Evolutionary conservation across 208 protist genomes (phyloP).

Genomic region (Acanthamoeba lugdunensis): DNA sequence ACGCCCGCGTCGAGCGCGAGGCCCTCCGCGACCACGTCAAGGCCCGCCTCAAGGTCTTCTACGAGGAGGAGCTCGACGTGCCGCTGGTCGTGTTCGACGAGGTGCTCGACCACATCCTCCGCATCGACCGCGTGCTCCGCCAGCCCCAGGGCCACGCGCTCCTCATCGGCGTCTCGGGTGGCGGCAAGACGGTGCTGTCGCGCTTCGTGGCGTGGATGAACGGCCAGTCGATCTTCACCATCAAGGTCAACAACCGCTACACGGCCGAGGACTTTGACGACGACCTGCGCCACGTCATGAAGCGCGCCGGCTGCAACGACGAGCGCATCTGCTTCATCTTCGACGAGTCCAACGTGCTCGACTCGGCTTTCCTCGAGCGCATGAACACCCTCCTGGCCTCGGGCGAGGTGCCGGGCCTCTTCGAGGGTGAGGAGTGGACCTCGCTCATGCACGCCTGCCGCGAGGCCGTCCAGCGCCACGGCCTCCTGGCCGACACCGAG

Average conservation of each 20-base stretch:
- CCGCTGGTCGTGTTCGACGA: constrained; percentile 97
- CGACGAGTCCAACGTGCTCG: constrained; percentile 98
- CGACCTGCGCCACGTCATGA: constrained; percentile 96
- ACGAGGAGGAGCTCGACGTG: constrained; percentile 97
- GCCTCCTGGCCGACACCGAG: constrained; percentile 75
- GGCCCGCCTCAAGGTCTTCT: constrained; percentile 92
- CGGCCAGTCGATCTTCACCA: constrained; percentile 94
- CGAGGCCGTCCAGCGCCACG: constrained; percentile 84
- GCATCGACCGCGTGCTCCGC: constrained; percentile 97
- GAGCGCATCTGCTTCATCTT: constrained; percentile 99
- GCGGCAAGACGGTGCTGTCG: constrained; percentile 97
- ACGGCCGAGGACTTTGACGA: constrained; percentile 96
- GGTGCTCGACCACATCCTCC: constrained; percentile 97
- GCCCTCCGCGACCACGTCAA: constrained; percentile 92
- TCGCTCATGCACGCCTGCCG: constrained; percentile 92
- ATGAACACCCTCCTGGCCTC: constrained; percentile 99
- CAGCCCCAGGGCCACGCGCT: constrained; percentile 97
- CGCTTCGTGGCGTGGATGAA: constrained; percentile 98
- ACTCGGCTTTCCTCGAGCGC: constrained; percentile 98
- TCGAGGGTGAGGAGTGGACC: constrained; percentile 97
- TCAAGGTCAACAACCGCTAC: constrained; percentile 97
- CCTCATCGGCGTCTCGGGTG: constrained; percentile 95
- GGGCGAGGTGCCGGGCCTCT: constrained; percentile 97
- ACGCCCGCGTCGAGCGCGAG: constrained; percentile 91
- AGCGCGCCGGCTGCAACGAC: constrained; percentile 94